phyloP scores from a whole-genome alignment of 2,329 filamentous ascomycete genomes.

The Graphilbum ipis-grandicollis region DNA sequence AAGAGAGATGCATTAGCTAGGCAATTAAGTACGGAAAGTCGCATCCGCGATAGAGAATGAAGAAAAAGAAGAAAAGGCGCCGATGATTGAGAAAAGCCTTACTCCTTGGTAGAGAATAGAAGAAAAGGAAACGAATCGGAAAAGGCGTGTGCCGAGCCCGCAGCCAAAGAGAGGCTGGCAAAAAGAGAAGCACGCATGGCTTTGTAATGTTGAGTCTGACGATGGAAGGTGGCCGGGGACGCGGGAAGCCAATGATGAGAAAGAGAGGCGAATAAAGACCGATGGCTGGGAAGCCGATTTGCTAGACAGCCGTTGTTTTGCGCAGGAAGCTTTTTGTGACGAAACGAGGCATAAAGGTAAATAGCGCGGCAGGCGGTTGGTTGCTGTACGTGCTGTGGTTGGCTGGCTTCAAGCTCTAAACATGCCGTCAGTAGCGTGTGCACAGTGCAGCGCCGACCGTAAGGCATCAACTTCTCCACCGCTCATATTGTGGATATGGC shows the following conservation, averaged over 20 bases:
- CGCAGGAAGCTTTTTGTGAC: background rate
- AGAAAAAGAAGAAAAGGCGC: background rate
- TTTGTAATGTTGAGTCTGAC: too few species aligned
- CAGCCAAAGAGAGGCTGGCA: constrained; percentile 32
- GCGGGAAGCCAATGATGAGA: too few species aligned
- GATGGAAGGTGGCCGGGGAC: too few species aligned
- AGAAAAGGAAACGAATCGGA: constrained; percentile 79
- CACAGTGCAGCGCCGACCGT: too few species aligned
- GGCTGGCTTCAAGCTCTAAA: too few species aligned
- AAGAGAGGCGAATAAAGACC: background rate
- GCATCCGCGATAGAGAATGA: background rate
- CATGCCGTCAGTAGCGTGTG: too few species aligned
- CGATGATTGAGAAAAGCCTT: constrained; percentile 19
- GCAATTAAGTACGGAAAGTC: background rate
- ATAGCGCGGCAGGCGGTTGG: background rate
- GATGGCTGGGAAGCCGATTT: background rate
- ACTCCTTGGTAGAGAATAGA: constrained; percentile 72
- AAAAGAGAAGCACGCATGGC: constrained; percentile 37
- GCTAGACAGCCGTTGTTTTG: too few species aligned
- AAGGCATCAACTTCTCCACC: too few species aligned
- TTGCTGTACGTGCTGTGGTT: too few species aligned
- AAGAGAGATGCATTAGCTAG: constrained; percentile 9
- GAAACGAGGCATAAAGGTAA: background rate
- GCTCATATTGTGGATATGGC: too few species aligned
- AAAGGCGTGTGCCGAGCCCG: constrained; percentile 52